Percentiles rank a stretch among this genome's conserved stretches.
phyloP scores from a whole-genome alignment of 2,329 filamentous ascomycete species.

The Penicillium sp. region DNA sequence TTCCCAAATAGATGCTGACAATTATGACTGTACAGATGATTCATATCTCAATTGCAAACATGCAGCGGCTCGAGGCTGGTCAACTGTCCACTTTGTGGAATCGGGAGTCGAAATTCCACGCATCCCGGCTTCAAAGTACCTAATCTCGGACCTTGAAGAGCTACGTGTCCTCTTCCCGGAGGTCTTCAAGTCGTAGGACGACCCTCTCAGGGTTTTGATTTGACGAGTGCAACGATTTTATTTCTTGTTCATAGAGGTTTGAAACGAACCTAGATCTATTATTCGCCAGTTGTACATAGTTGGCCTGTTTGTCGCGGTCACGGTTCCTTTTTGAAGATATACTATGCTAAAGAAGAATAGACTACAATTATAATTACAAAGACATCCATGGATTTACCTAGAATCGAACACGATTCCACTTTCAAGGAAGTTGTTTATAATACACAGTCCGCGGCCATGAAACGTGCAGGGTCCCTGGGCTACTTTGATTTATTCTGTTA shows the following conservation, averaged over 20 bases:
- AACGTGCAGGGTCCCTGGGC: no score
- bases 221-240: neutral
- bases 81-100: slow-evolving; percentile 80
- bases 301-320: neutral
- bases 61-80: slow-evolving; percentile 81
- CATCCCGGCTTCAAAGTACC: slow-evolving; percentile 67
- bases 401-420: neutral
- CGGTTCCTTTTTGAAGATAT: neutral
- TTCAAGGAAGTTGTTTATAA: no score
- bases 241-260: neutral
- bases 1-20: slow-evolving; percentile 11
- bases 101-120: slow-evolving; percentile 64
- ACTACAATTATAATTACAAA: neutral
- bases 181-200: slow-evolving; percentile 65
- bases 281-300: neutral
- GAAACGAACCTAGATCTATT: neutral
- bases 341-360: neutral
- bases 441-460: no score
- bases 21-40: slow-evolving; percentile 61
- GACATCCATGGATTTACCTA: neutral
- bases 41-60: slow-evolving; percentile 78
- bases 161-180: slow-evolving; percentile 75
- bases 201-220: no score
- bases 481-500: no score
- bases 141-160: slow-evolving; percentile 74